A percentile compares a stretch with the other conserved stretches of the same genome.
These are phyloP conservation scores for Wilhelminamyces savonicus DNA, from an alignment of 805 yeast species.

Conservation along the genomic window DNA sequence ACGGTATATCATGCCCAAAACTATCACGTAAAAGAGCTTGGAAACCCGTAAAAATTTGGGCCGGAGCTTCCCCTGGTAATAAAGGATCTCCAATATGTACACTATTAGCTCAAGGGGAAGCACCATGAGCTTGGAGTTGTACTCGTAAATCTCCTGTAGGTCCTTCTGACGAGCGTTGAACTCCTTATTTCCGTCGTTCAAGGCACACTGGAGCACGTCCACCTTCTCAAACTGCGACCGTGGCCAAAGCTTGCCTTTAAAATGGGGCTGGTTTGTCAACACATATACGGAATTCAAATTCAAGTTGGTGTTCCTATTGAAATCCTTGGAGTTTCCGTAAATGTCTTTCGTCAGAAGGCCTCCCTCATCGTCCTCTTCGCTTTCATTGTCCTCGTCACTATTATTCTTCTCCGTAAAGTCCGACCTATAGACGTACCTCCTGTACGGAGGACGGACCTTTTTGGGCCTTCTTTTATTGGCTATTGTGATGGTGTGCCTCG, in stretches of 20 bases:
- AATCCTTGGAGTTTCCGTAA: constrained; percentile 18
- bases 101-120: constrained; percentile 32
- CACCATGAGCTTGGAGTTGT: constrained; percentile 11
- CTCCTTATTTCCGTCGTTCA: constrained; percentile 19
- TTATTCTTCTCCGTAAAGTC: constrained; percentile 17
- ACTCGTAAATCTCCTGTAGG: constrained; percentile 8
- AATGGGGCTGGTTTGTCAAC: constrained; percentile 15
- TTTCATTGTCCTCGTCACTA: constrained; percentile 17
- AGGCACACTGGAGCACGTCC: constrained; percentile 36
- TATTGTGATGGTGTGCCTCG: no score
- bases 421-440: constrained; percentile 59
- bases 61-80: constrained; percentile 23
- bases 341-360: not conserved
- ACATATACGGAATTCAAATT: constrained; percentile 29
- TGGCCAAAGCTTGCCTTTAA: constrained; percentile 39
- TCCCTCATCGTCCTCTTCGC: constrained; percentile 11
- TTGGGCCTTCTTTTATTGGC: constrained; percentile 87
- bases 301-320: constrained; percentile 16
- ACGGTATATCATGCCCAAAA: constrained; percentile 60
- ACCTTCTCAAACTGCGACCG: constrained; percentile 44
- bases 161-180: no score
- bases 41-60: constrained; percentile 55
- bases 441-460: constrained; percentile 74
- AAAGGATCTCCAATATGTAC: constrained; percentile 24
- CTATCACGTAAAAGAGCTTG: constrained; percentile 51